Conservation (phyloP, 2,329 filamentous ascomycete genomes). For the Kalaharituber pfeilii region DNA sequence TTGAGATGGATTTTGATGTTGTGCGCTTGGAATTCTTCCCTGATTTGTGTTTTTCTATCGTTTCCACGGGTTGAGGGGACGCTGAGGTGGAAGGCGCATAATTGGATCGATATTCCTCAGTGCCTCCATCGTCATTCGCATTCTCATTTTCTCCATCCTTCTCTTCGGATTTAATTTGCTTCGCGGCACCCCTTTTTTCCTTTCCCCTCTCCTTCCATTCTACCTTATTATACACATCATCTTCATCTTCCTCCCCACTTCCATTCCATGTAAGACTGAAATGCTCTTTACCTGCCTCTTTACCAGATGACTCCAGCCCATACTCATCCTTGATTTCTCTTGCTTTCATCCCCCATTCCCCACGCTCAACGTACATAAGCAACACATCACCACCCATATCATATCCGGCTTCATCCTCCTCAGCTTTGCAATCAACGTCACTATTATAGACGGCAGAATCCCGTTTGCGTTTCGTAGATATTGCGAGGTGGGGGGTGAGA, state of each 20-base stretch:
- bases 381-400: too few species aligned
- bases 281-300: conserved; percentile 18
- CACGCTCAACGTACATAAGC: too few species aligned
- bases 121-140: background rate
- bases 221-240: conserved; percentile 4
- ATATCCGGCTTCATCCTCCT: too few species aligned
- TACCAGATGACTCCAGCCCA: too few species aligned
- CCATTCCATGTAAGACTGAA: conserved; percentile 18
- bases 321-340: too few species aligned
- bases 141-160: too few species aligned
- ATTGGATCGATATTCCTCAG: background rate
- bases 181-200: too few species aligned
- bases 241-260: conserved; percentile 4
- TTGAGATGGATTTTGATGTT: background rate
- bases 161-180: too few species aligned
- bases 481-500: background rate
- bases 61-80: background rate
- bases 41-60: background rate
- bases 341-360: too few species aligned
- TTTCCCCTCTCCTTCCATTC: conserved; percentile 5
- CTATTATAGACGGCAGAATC: too few species aligned
- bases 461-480: background rate
- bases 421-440: too few species aligned
- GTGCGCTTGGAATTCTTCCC: background rate
- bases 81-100: background rate